Evolutionary conservation across 139 green algal species (phyloP), one percentile per base, ranked within the genome.

Genomic region (Deuterostichococcus epilithicus): DNA sequence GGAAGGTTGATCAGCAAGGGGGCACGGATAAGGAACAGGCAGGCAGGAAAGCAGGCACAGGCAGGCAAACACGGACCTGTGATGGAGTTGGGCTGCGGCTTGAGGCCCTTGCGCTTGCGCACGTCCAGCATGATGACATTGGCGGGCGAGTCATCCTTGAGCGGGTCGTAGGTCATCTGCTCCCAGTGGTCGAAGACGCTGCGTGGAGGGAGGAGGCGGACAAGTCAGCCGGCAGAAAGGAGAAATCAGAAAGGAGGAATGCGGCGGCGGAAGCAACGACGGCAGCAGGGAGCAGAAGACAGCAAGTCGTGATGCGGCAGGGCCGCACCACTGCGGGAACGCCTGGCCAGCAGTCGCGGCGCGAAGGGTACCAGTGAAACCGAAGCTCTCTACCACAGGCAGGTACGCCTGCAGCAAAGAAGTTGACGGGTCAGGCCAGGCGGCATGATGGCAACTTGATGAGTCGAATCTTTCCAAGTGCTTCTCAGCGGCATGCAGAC

Each of bases 181-280:
- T 99, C 95, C 95, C 95, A 99, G 88, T 99, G 95, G 76, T 99
- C 95, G 80, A 99, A 99, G 75, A 99, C 94, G 39, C 52, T 63
- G 52, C 52, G 18, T 5, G 42, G 10, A 52, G 42, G 13, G 13
- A 52, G 10, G 13, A 52, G 13, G 10, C 42, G 42, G 42, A n/a
- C n/a, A n/a, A n/a, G n/a, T n/a, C n/a, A n/a, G n/a, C n/a, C n/a
- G n/a, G n/a, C n/a, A n/a, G n/a, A n/a, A n/a, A n/a, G n/a, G n/a
- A n/a, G n/a, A n/a, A n/a, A n/a, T n/a, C n/a, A n/a, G n/a, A n/a
- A n/a, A n/a, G n/a, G n/a, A n/a, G n/a, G n/a, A n/a, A n/a, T n/a
- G n/a, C n/a, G n/a, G n/a, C n/a, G n/a, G n/a, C n/a, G n/a, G n/a
- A n/a, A n/a, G n/a, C n/a, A n/a, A n/a, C n/a, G n/a, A n/a, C n/a